Conservation (phyloP, 345 rosid genomes). For the Trapa incisa region DNA sequence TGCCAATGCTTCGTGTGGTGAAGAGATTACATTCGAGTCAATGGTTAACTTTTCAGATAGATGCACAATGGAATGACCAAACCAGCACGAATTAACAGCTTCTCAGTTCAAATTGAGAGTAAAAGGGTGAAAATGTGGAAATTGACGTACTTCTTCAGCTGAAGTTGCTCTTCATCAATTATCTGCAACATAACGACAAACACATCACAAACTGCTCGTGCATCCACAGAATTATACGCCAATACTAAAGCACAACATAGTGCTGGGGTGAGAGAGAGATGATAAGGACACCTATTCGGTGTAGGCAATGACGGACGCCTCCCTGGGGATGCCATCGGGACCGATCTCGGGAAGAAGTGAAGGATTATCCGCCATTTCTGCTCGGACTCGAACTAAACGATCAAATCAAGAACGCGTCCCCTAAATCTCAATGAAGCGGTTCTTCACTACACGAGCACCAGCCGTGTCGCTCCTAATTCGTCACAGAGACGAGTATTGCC, state of each 20-base stretch:
- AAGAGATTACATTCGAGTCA: neutral
- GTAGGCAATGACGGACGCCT: slow-evolving; percentile 72
- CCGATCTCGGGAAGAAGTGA: slow-evolving; percentile 66
- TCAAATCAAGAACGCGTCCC: neutral
- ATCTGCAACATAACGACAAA: slow-evolving; percentile 24
- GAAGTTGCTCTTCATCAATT: slow-evolving; percentile 78
- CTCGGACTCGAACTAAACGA: neutral
- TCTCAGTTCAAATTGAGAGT: neutral
- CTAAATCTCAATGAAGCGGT: neutral
- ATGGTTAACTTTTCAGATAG: neutral
- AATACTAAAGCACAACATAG: no score
- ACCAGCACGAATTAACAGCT: neutral
- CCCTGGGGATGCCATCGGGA: slow-evolving; percentile 68
- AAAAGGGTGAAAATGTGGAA: neutral
- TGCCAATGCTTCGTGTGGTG: neutral
- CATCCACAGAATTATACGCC: neutral
- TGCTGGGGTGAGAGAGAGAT: neutral
- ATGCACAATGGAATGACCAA: neutral
- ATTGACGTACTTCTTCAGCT: slow-evolving; percentile 55
- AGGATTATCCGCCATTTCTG: slow-evolving; percentile 45
- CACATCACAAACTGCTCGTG: neutral
- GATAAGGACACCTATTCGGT: slow-evolving; percentile 53
- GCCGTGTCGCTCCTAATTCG: neutral
- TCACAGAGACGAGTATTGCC: neutral
- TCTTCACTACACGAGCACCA: neutral